These are phyloP conservation scores for Gomphus bonarii DNA, from an alignment of 1,284 basidiomycete genomes.

Conservation along the genomic window DNA sequence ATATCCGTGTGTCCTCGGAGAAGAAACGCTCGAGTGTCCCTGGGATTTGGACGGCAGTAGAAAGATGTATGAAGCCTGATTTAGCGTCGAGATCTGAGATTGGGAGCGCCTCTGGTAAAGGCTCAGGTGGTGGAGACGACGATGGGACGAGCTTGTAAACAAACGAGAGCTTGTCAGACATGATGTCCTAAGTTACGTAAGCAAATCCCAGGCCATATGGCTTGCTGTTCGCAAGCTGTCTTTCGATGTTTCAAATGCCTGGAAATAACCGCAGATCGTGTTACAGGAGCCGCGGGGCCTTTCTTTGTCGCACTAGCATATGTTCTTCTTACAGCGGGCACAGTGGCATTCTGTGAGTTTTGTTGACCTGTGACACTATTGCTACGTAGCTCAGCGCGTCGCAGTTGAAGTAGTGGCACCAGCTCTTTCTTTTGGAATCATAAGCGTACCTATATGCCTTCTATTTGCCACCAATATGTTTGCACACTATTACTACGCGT, in stretches of 20 bases:
- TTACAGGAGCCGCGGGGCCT: constrained; percentile 87
- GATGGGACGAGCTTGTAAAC: constrained; percentile 42
- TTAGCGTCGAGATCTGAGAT: constrained; percentile 29
- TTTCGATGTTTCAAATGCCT: constrained; percentile 81
- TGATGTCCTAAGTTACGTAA: background rate
- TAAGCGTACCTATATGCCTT: constrained; percentile 57
- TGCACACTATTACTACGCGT: constrained; percentile 78
- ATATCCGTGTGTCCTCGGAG: constrained; percentile 27
- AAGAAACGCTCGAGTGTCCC: constrained; percentile 48
- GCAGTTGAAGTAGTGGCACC: constrained; percentile 69
- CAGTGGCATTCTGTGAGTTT: constrained; percentile 73
- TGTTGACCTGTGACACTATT: background rate
- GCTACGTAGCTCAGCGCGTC: constrained; percentile 11
- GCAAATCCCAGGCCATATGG: background rate
- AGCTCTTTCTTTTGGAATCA: constrained; percentile 36
- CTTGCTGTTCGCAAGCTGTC: constrained; percentile 41
- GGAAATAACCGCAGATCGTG: constrained; percentile 65
- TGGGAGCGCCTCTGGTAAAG: constrained; percentile 23
- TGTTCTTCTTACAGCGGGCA: constrained; percentile 57
- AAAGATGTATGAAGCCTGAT: constrained; percentile 53
- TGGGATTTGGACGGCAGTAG: constrained; percentile 43
- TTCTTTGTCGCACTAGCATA: constrained; percentile 77
- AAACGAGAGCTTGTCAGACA: constrained; percentile 26
- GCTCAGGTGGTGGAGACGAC: constrained; percentile 25
- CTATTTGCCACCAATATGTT: constrained; percentile 73